Base-by-base conservation (phyloP, 202 grass and related monocot genomes). In the Eragrostis tef region DNA sequence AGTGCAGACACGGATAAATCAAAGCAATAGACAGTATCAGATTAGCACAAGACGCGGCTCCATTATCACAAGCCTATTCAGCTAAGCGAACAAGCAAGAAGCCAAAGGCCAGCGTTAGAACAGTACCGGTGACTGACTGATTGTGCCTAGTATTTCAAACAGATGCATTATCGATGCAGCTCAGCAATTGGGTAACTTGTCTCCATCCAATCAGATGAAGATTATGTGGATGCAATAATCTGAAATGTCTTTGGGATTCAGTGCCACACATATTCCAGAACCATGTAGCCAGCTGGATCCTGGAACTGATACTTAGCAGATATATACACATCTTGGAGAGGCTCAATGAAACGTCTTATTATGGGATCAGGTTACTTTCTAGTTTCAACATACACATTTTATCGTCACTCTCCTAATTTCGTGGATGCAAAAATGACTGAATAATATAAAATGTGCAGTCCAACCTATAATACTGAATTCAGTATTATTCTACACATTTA, bases 121-220 rank as follows among this genome's bases (percentile, higher is more conserved):
- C 75, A 59, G 20, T 26, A 49, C 52, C 46, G 19, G 0, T 58
- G 52, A 44, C 29, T 59, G 15, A 8, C 51, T 54, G 51, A 54
- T 54, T 20, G 51, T 17, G 19, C 51, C 51, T n/a, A 9, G 51
- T 17, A 53, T 53, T n/a, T 7, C 16, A 53, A n/a, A 53, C 31
- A 34, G 4, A 34, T 34, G 1, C 1, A 34, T 34, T 2, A 1
- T 9, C 2, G 19, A 20, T 54, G 56, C 29, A 14, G 17, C 27
- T 54, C 19, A 39, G 52, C 9, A 67, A 13, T 36, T 14, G 11
- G 47, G 73, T 64, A 48, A 45, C 26, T n/a, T 27, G 53, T 78
- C 53, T 51, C 53, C 29, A 29, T 84, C 82, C 39, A 13, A 43
- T 47, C 66, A 70, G 66, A 70, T 12, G 20, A 25, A 41, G 52